Base-by-base conservation (phyloP, 345 rosid species). In the Raphanus sativus region DNA sequence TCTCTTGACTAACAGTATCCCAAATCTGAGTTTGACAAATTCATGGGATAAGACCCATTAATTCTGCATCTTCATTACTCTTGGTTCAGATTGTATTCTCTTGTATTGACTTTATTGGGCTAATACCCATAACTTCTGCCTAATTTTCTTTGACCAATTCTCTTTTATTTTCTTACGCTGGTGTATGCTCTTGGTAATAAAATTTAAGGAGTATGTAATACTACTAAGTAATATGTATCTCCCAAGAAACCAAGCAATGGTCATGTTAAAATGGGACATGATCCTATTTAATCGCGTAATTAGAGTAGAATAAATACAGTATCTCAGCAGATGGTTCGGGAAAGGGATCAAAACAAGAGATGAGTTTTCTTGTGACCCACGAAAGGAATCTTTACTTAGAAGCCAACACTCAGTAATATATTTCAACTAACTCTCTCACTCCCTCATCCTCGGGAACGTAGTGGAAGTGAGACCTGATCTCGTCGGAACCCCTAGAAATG, bases 401-500 rank as follows among this genome's bases (percentile, higher is more conserved):
- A 17, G 25, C 16, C 59, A 54, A 54, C 54, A 1, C 8, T 50
- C 55, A 5, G 21, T n/a, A 16, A 16, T 16, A 54, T 21, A 21
- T 10, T 9, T 21, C 13, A 56, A 9, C 8, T 56, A 9, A 56
- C 61, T 56, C 61, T 24, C 29, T 24, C 61, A 11, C 28, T 21
- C 28, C 61, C 61, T 56, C 61, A 8, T 56, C 8, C 30, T 56
- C 11, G 28, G 28, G 12, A 55, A 16, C 26, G 11, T 55, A 0
- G 60, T 55, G 60, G 28, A 15, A 16, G 48, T 10, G 48, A 15
- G 58, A 10, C 60, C 28, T 55, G 26, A 17, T 56, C n/a, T 58
- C 15, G 32, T 21, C 61, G 12, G 62, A 58, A 36, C 4, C 24
- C 25, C 6, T 10, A 58, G 54, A 70, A 81, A 81, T 76, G 81